Base-by-base conservation (phyloP, 2,329 filamentous ascomycete species). In the Pestalotiopsis sp. region DNA sequence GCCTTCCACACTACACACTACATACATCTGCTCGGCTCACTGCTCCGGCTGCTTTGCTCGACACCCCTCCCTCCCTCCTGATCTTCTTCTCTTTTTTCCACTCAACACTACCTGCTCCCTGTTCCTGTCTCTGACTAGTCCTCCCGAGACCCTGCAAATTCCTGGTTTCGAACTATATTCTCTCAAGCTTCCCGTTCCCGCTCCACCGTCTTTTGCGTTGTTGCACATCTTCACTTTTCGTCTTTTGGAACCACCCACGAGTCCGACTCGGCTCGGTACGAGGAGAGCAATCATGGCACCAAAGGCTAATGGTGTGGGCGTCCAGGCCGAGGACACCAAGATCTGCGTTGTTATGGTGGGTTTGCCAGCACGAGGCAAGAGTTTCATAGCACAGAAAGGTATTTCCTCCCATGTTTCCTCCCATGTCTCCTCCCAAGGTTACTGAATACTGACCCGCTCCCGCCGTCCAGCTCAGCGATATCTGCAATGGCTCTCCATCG, bases 301-400 rank as follows among this genome's bases (percentile, higher is more conserved):
- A 65, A 69, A 70, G 78, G 84, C 85, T 85, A 91, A 91, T 80
- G 90, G 92, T 73, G 83, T 89, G 75, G 92, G 91, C 77, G 88
- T 95, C 72, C 92, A 97, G 93, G 93, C 93, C 76, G 95, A 98
- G 85, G 94, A 98, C 81, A 95, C 93, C 70, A 93, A 93, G 81
- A 97, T 99, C 84, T 98, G 95, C 81, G 95, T 99, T 72, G 94
- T 99, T 76, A 98, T 99, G 96, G 96, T 99, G 70, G 96, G 96
- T 73, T 87, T 99, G 79, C 96, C 96, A 67, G 96, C 96, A 70
- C 88, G 96, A 74, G 96, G 96, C 77, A 99, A 99, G 88, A 97
- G 94, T 84, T 90, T 97, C 81, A 98, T 99, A 79, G 95, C 96
- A 74, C 94, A 97, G 78, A 98, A 98, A 89, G 94, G 95, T 96